A percentile compares a stretch with the other conserved stretches of the same genome.
Conservation (phyloP, 106 monocot genomes). For the Amphibolis antarctica region DNA sequence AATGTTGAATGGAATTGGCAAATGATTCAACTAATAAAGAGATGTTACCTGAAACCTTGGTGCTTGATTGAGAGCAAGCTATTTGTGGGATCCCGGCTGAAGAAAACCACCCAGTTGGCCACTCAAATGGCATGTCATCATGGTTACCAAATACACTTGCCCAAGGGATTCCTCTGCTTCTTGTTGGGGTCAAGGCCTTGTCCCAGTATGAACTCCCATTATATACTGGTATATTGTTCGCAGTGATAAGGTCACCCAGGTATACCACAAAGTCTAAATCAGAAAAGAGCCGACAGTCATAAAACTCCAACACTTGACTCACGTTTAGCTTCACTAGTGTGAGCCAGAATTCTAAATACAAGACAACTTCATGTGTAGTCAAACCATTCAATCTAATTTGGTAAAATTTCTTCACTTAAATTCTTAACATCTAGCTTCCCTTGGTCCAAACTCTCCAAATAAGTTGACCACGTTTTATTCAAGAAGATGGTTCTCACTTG, state of each 20-base stretch:
- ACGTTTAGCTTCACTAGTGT: not conserved
- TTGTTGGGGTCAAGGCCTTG: constrained; percentile 51
- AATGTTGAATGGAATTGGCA: too few species aligned
- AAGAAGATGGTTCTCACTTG: too few species aligned
- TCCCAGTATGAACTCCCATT: constrained; percentile 88
- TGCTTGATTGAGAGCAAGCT: constrained; percentile 23
- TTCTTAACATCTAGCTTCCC: too few species aligned
- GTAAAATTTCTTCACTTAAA: too few species aligned
- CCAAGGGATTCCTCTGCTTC: constrained; percentile 68
- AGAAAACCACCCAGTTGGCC: constrained; percentile 96
- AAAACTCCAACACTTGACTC: not conserved
- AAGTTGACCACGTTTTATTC: not conserved
- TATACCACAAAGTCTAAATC: constrained; percentile 79
- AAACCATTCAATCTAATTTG: too few species aligned
- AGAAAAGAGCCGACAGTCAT: not conserved
- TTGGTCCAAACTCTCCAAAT: too few species aligned
- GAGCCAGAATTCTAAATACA: too few species aligned
- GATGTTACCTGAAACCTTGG: constrained; percentile 28
- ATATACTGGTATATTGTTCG: constrained; percentile 68
- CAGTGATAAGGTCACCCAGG: constrained; percentile 82
- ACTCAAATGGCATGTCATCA: constrained; percentile 71
- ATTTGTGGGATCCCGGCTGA: constrained; percentile 46
- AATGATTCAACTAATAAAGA: too few species aligned
- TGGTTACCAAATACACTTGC: constrained; percentile 84
- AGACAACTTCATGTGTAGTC: too few species aligned